These are phyloP conservation scores for Claviceps paspali DNA, from an alignment of 2,329 filamentous ascomycete genomes.

Conservation along the genomic window DNA sequence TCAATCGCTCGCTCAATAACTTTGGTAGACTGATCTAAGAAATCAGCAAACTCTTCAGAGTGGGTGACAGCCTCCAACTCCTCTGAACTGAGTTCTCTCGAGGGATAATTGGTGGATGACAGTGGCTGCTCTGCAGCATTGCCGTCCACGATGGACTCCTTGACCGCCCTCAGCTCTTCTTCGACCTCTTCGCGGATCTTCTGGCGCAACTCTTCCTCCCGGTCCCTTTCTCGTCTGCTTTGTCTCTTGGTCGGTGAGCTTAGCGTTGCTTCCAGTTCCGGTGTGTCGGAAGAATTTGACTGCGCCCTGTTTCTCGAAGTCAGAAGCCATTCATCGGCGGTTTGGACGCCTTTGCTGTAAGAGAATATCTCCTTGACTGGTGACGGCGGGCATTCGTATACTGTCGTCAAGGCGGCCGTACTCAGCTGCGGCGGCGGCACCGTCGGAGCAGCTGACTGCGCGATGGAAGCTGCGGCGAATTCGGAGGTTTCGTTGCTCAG, in stretches of 20 bases:
- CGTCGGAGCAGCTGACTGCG: constrained; percentile 15
- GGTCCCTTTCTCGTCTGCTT: constrained; percentile 64
- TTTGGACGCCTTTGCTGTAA: constrained; percentile 95
- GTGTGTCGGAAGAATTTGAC: constrained; percentile 39
- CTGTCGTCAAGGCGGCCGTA: constrained; percentile 56
- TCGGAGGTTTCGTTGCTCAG: constrained; percentile 62
- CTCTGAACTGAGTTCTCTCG: constrained; percentile 64
- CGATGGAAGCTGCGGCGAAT: constrained; percentile 31
- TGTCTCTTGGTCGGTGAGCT: constrained; percentile 55
- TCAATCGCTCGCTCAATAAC: constrained; percentile 92
- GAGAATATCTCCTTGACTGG: constrained; percentile 75
- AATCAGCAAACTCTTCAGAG: constrained; percentile 87
- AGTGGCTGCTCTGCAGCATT: constrained; percentile 11
- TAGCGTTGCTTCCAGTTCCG: constrained; percentile 38
- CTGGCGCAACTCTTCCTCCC: constrained; percentile 78
- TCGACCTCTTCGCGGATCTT: constrained; percentile 81
- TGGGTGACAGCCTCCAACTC: constrained; percentile 82
- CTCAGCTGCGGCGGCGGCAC: constrained; percentile 37
- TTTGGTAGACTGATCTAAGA: constrained; percentile 89
- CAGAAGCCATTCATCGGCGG: constrained; percentile 57
- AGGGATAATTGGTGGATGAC: constrained; percentile 48
- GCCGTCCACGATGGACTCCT: constrained; percentile 39
- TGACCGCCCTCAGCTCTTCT: constrained; percentile 68
- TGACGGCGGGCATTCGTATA: constrained; percentile 67
- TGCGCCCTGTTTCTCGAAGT: constrained; percentile 30